Percentiles rank a stretch among this genome's conserved stretches.
Evolutionary conservation across 208 protist species (phyloP).

Genomic region (Crithidia expoeki): DNA sequence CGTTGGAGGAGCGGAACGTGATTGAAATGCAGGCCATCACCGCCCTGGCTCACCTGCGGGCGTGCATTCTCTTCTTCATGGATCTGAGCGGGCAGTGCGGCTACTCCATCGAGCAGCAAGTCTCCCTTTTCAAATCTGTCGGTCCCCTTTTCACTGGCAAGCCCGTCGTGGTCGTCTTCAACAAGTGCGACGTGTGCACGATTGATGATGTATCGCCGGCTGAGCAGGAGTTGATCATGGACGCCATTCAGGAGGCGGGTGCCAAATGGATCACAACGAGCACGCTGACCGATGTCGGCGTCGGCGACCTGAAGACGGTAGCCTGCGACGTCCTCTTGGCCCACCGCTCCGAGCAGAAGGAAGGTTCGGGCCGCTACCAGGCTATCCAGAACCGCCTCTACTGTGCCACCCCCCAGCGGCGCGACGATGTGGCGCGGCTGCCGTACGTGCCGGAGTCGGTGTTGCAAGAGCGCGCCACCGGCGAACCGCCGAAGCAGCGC

Average conservation of each 20-base stretch:
- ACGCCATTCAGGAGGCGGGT: slow-evolving; percentile 78
- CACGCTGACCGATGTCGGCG: slow-evolving; percentile 95
- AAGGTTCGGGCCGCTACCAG: slow-evolving; percentile 91
- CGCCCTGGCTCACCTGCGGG: slow-evolving; percentile 97
- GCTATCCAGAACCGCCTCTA: slow-evolving; percentile 93
- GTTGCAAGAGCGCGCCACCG: slow-evolving; percentile 39
- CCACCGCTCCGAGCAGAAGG: slow-evolving; percentile 95
- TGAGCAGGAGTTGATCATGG: slow-evolving; percentile 89
- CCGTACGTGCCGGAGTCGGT: slow-evolving; percentile 87
- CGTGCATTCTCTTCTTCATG: slow-evolving; percentile 99
- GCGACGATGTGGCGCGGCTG: slow-evolving; percentile 88
- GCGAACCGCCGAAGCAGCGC: slow-evolving; percentile 44
- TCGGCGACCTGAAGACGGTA: slow-evolving; percentile 90
- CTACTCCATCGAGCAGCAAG: slow-evolving; percentile 98
- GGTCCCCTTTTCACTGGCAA: slow-evolving; percentile 99
- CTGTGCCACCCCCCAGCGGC: slow-evolving; percentile 81
- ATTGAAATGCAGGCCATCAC: slow-evolving; percentile 99
- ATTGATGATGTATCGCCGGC: slow-evolving; percentile 87
- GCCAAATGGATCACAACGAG: slow-evolving; percentile 94
- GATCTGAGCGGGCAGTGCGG: slow-evolving; percentile 99
- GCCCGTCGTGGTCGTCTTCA: slow-evolving; percentile 99
- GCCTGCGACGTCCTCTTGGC: slow-evolving; percentile 97
- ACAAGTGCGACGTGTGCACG: slow-evolving; percentile 98
- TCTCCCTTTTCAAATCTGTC: slow-evolving; percentile 98
- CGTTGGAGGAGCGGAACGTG: slow-evolving; percentile 99